A percentile compares a stretch with the other conserved stretches of the same genome.
Evolutionary conservation across 2,329 filamentous ascomycete genomes (phyloP).

Genomic region (Scolecobasidium constrictum): DNA sequence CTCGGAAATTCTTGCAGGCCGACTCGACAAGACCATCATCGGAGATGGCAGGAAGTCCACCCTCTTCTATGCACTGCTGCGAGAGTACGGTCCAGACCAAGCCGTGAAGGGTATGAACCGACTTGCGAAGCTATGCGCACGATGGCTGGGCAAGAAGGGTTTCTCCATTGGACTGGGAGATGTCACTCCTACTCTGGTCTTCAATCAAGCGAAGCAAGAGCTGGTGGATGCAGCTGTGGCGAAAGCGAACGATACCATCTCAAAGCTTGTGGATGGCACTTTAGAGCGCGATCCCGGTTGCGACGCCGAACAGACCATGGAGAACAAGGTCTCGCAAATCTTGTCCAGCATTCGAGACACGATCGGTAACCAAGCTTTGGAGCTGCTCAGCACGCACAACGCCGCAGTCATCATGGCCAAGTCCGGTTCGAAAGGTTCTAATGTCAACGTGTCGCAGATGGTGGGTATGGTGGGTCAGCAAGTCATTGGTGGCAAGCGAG

Average conservation of each 20-base stretch:
- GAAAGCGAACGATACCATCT: slow-evolving; percentile 74
- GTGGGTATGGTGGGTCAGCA: slow-evolving; percentile 94
- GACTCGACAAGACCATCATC: slow-evolving; percentile 97
- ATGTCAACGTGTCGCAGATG: slow-evolving; percentile 99
- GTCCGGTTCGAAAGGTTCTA: slow-evolving; percentile 91
- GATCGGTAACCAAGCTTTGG: slow-evolving; percentile 84
- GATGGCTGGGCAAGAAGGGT: slow-evolving; percentile 78
- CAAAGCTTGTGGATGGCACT: slow-evolving; percentile 66
- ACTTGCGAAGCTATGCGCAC: slow-evolving; percentile 78
- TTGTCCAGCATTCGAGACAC: slow-evolving; percentile 84
- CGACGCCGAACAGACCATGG: slow-evolving; percentile 82
- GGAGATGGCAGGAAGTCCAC: slow-evolving; percentile 96
- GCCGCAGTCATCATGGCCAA: slow-evolving; percentile 94
- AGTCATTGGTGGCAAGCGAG: slow-evolving; percentile 88
- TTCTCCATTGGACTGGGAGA: slow-evolving; percentile 96
- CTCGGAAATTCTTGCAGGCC: slow-evolving; percentile 92
- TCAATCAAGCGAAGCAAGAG: slow-evolving; percentile 62
- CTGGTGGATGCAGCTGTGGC: slow-evolving; percentile 71
- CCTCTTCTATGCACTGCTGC: slow-evolving; percentile 90
- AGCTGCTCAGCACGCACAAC: slow-evolving; percentile 81
- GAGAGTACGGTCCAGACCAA: slow-evolving; percentile 85
- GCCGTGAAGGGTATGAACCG: slow-evolving; percentile 90
- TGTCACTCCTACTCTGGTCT: slow-evolving; percentile 67
- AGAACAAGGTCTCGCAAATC: slow-evolving; percentile 82
- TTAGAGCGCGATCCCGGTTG: slow-evolving; percentile 81